Evolutionary conservation across 306 rosid genomes (phyloP).

Genomic region (Casuarina cunninghamiana): DNA sequence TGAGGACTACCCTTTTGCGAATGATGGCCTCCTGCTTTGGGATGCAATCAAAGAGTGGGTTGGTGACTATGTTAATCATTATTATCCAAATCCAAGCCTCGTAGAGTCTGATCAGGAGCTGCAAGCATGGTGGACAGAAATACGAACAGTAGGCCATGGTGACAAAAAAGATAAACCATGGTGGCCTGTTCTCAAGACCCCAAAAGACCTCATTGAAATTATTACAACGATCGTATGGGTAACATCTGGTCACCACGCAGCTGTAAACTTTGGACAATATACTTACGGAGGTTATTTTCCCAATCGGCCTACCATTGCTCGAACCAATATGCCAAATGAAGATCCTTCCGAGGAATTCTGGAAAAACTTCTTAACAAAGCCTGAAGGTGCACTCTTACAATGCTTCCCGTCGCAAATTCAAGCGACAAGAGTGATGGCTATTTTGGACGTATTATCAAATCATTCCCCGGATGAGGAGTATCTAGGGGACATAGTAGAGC

Average conservation of each 20-base stretch:
- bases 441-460: slow-evolving; percentile 43
- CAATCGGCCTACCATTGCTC: slow-evolving; percentile 38
- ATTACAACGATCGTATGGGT: slow-evolving; percentile 47
- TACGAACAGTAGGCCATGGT: slow-evolving; percentile 37
- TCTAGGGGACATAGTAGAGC: slow-evolving; percentile 34
- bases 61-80: slow-evolving; percentile 36
- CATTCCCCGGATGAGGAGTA: slow-evolving; percentile 60
- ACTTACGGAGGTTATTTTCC: slow-evolving; percentile 48
- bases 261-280: slow-evolving; percentile 71
- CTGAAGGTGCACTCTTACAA: slow-evolving; percentile 31
- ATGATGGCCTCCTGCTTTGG: slow-evolving; percentile 51
- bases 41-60: slow-evolving; percentile 43
- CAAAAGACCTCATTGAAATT: slow-evolving; percentile 31
- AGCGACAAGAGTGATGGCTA: slow-evolving; percentile 38
- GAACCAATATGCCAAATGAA: slow-evolving; percentile 42
- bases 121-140: slow-evolving; percentile 84
- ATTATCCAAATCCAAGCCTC: slow-evolving; percentile 1
- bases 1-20: slow-evolving; percentile 53
- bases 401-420: slow-evolving; percentile 48
- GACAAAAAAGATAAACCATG: slow-evolving; percentile 57
- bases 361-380: slow-evolving; percentile 32
- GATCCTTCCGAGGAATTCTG: slow-evolving; percentile 29
- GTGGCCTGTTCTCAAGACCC: slow-evolving; percentile 49
- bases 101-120: slow-evolving; percentile 46
- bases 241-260: slow-evolving; percentile 55